A percentile compares a stretch with the other conserved stretches of the same genome.
Conservation (phyloP, 805 yeast genomes). For the Metschnikowia peoriensis region DNA sequence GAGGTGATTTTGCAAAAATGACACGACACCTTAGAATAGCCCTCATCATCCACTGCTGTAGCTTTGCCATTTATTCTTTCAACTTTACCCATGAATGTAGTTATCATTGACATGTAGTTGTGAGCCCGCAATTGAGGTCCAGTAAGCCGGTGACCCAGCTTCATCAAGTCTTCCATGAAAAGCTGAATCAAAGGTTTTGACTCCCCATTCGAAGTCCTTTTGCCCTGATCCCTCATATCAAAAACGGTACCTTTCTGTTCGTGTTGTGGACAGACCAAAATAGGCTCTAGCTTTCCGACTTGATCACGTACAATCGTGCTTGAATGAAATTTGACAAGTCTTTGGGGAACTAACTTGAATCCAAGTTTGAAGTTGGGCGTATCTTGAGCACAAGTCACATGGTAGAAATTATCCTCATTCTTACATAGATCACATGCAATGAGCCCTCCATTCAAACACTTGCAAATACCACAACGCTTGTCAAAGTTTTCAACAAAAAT, state of each 20-base stretch:
- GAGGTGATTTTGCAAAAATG: slow-evolving; percentile 22
- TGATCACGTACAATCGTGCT: slow-evolving; percentile 21
- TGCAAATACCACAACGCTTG: slow-evolving; percentile 46
- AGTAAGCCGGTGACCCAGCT: slow-evolving; percentile 17
- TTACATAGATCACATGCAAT: slow-evolving; percentile 46
- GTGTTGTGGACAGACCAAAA: slow-evolving; percentile 45
- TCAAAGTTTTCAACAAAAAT: slow-evolving; percentile 28
- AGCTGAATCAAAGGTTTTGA: slow-evolving; percentile 38
- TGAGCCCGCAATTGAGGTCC: slow-evolving; percentile 36
- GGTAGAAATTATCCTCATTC: slow-evolving; percentile 28
- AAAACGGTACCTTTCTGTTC: slow-evolving; percentile 16
- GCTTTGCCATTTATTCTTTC: slow-evolving; percentile 16
- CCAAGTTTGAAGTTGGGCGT: slow-evolving; percentile 49
- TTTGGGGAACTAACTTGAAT: slow-evolving; percentile 40
- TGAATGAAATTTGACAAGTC: slow-evolving; percentile 15
- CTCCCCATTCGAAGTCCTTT: slow-evolving; percentile 25
- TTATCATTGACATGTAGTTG: slow-evolving; percentile 26
- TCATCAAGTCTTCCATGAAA: slow-evolving; percentile 37
- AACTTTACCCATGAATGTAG: slow-evolving; percentile 7
- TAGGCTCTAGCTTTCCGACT: slow-evolving; percentile 44
- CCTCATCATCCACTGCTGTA: not conserved
- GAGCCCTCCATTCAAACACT: slow-evolving; percentile 49
- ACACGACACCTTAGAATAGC: slow-evolving; percentile 15
- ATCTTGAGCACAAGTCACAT: slow-evolving; percentile 61
- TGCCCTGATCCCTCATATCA: slow-evolving; percentile 30